Evolutionary conservation across 257 asterid species (phyloP).

Genomic region (Capsicum chinense): DNA sequence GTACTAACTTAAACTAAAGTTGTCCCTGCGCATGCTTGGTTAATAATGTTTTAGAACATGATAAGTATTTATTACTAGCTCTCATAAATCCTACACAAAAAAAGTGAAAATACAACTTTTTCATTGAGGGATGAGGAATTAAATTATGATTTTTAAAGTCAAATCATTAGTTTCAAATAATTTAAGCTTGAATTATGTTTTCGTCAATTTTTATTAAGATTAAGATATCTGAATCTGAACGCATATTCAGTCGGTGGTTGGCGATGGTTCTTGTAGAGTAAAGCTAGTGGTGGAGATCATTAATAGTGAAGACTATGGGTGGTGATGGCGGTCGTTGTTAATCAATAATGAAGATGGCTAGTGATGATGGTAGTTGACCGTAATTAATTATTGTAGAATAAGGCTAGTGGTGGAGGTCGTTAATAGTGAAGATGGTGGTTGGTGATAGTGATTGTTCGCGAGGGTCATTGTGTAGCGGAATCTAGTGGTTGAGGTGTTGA

Average conservation of each 20-base stretch:
- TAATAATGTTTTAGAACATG: conserved; percentile 31
- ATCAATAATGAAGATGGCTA: not conserved
- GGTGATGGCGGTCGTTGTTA: not conserved
- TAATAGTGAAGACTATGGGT: not conserved
- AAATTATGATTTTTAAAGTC: not conserved
- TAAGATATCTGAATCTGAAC: not conserved
- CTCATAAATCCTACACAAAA: not conserved
- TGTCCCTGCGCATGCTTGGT: conserved; percentile 43
- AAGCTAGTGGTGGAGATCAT: not conserved
- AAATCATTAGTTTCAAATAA: not conserved
- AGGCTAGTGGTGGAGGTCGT: not conserved
- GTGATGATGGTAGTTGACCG: too few species aligned
- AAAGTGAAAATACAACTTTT: not conserved
- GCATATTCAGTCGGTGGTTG: not conserved
- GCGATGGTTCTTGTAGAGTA: not conserved
- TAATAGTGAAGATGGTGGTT: not conserved
- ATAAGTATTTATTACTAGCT: not conserved
- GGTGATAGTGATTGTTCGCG: not conserved
- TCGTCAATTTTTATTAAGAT: not conserved
- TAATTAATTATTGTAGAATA: not conserved
- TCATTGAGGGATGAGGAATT: not conserved
- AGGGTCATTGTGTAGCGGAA: not conserved
- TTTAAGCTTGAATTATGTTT: not conserved
- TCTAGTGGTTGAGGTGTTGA: not conserved
- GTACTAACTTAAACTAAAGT: conserved; percentile 24